phyloP scores from a whole-genome alignment of 352 stramenopile genomes.

The Phytophthora quininea region DNA sequence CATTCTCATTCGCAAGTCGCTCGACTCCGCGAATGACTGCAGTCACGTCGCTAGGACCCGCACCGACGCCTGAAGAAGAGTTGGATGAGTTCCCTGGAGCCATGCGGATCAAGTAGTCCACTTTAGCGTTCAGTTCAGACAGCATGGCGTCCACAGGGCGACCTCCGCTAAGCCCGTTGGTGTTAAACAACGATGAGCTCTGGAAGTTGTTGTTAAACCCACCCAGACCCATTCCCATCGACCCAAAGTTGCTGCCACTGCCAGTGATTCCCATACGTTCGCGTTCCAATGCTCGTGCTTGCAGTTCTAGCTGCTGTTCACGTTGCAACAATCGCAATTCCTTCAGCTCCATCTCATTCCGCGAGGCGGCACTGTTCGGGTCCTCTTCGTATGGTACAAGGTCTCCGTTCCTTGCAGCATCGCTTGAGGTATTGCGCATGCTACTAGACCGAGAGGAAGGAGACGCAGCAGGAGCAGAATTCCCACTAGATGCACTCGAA shows the following conservation, averaged over 20 bases:
- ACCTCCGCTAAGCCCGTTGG: conserved; percentile 37
- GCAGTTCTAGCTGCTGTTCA: conserved; percentile 59
- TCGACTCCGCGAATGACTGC: conserved; percentile 76
- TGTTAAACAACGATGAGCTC: conserved; percentile 36
- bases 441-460: conserved; percentile 27
- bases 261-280: conserved; percentile 33
- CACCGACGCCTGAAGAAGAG: conserved; percentile 18
- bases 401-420: conserved; percentile 37
- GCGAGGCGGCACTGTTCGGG: conserved; percentile 18
- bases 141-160: conserved; percentile 53
- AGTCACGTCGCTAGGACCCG: conserved; percentile 58
- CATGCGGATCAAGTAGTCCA: conserved; percentile 84
- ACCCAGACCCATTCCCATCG: conserved; percentile 25
- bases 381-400: conserved; percentile 61
- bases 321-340: conserved; percentile 56
- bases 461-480: not conserved
- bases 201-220: conserved; percentile 31
- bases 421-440: conserved; percentile 13
- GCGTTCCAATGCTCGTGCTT: conserved; percentile 50
- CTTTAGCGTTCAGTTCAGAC: conserved; percentile 72
- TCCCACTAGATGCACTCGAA: conserved; percentile 29
- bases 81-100: conserved; percentile 30
- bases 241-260: conserved; percentile 25
- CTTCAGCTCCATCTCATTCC: conserved; percentile 65
- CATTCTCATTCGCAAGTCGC: conserved; percentile 73